Evolutionary conservation across 208 protist genomes (phyloP).

Genomic region (Leishmania tarentolae): DNA sequence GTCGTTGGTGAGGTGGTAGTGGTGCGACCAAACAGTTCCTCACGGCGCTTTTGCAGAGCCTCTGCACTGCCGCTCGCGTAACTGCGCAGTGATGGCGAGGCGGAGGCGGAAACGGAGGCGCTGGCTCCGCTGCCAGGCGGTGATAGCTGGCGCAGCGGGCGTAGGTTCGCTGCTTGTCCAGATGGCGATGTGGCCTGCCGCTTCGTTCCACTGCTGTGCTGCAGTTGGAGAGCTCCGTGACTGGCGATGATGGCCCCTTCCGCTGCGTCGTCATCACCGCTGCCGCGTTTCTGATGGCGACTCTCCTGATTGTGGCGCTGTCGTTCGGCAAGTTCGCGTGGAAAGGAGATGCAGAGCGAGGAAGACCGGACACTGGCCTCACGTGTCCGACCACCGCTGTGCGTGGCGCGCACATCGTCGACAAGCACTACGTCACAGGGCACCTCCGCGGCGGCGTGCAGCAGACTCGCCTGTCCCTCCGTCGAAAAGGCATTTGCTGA

Average conservation of each 20-base stretch:
- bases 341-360: neutral
- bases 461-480: slow-evolving; percentile 23
- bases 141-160: slow-evolving; percentile 11
- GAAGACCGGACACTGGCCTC: slow-evolving; percentile 10
- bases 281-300: neutral
- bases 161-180: neutral
- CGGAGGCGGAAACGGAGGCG: slow-evolving; percentile 20
- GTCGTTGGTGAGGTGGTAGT: neutral
- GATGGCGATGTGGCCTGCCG: neutral
- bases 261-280: neutral
- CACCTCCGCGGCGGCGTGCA: slow-evolving; percentile 24
- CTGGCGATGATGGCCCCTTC: neutral
- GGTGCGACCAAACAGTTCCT: slow-evolving; percentile 46
- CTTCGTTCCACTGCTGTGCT: neutral
- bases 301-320: neutral
- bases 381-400: slow-evolving; percentile 3
- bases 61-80: slow-evolving; percentile 49
- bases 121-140: slow-evolving; percentile 26
- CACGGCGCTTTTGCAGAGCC: slow-evolving; percentile 55
- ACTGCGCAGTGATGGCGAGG: slow-evolving; percentile 30
- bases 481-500: slow-evolving; percentile 38
- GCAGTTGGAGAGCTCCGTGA: neutral
- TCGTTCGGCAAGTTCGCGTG: neutral
- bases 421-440: slow-evolving; percentile 34
- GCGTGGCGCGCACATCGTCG: slow-evolving; percentile 7